Conservation (phyloP, 805 yeast genomes). For the Jamesozyma lodderae region DNA sequence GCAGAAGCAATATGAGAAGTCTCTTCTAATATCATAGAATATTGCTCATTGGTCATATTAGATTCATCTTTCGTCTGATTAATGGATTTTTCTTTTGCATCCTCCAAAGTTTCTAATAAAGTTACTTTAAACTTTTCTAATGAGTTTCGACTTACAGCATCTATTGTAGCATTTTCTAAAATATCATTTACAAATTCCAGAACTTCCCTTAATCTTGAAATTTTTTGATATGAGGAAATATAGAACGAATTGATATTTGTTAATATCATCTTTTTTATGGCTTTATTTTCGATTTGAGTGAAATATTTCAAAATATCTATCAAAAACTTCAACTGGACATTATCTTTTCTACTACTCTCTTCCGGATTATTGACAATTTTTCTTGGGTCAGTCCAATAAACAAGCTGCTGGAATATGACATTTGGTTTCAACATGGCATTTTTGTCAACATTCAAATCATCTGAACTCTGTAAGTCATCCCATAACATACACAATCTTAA, state of each 20-base stretch:
- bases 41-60: conserved; percentile 14
- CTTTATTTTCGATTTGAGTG: conserved; percentile 39
- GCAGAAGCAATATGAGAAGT: conserved; percentile 3
- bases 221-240: conserved; percentile 30
- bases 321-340: conserved; percentile 49
- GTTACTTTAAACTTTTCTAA: conserved; percentile 24
- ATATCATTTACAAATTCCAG: conserved; percentile 23
- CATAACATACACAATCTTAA: conserved; percentile 43
- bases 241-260: conserved; percentile 41
- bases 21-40: conserved; percentile 19
- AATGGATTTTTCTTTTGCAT: conserved; percentile 6
- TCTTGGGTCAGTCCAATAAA: conserved; percentile 79
- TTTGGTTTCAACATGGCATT: conserved; percentile 35
- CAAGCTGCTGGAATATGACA: conserved; percentile 56
- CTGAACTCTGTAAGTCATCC: conserved; percentile 31
- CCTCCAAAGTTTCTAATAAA: conserved; percentile 8
- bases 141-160: conserved; percentile 29
- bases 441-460: conserved; percentile 21
- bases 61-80: conserved; percentile 2
- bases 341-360: conserved; percentile 35
- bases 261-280: conserved; percentile 45
- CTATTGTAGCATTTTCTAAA: conserved; percentile 28
- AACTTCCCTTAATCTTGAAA: conserved; percentile 22
- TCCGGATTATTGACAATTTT: conserved; percentile 44
- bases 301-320: conserved; percentile 45